Conservation (phyloP, 1,284 basidiomycete genomes). For the Tausonia pullulans region DNA sequence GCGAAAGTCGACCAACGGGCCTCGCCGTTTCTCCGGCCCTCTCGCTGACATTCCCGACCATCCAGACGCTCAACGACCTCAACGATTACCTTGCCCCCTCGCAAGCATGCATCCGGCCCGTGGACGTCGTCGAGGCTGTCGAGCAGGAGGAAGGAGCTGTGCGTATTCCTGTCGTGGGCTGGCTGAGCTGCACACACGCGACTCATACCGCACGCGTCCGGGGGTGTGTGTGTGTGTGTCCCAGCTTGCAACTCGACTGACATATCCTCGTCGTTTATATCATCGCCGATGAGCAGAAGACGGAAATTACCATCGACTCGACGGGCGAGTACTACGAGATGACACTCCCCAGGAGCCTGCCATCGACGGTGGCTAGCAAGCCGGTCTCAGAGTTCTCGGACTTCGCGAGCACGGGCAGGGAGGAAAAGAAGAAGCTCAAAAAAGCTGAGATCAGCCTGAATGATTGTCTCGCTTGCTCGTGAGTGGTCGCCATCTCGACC, state of each 20-base stretch:
- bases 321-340: slow-evolving; percentile 65
- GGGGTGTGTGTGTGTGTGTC: neutral
- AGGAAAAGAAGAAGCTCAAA: slow-evolving; percentile 47
- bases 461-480: slow-evolving; percentile 55
- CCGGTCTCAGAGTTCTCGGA: too few relatives aligned
- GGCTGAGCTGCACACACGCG: slow-evolving; percentile 13
- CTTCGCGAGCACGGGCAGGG: slow-evolving; percentile 21
- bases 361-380: neutral
- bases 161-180: neutral
- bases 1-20: too few relatives aligned
- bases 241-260: slow-evolving; percentile 2
- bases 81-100: slow-evolving; percentile 98
- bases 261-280: neutral
- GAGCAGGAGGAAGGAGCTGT: slow-evolving; percentile 19
- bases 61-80: slow-evolving; percentile 76
- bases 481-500: slow-evolving; percentile 19
- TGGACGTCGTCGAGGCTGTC: slow-evolving; percentile 32
- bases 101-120: slow-evolving; percentile 96
- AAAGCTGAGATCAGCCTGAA: slow-evolving; percentile 83
- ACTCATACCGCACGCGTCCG: neutral
- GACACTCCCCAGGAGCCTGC: slow-evolving; percentile 7
- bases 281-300: slow-evolving; percentile 39
- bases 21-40: neutral
- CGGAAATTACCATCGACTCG: slow-evolving; percentile 76
- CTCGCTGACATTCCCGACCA: neutral